Evolutionary conservation across 495 filamentous ascomycete species (phyloP), one percentile per base, ranked within the genome.

Genomic region (Penicillium steckii): DNA sequence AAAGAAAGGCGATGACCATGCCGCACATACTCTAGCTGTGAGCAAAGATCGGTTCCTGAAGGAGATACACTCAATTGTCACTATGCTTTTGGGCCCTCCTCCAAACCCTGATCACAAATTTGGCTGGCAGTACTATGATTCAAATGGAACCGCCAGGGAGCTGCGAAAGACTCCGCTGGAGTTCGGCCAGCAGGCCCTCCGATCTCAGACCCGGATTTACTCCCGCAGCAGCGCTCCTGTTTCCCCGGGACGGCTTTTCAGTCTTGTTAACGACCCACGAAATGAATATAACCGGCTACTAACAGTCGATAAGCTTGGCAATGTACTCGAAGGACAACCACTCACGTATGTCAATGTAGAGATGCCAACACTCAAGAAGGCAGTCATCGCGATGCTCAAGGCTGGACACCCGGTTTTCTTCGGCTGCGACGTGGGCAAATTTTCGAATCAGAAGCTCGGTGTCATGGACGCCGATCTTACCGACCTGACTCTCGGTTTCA

Each of bases 381-480:
- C 87, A 3, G 85, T 83, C 58, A 83, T 94, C 32, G 70, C 80
- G 1, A 93, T 91, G 87, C 80, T 96, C 15, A 74, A 82, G 56
- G 79, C 81, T 2, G 87, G 88, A 22, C 65, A 87, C 8, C 90
- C 91, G 15, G 79, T 94, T 43, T 96, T 96, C 77, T 96, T 95
- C 68, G 90, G 90, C 40, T 86, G 79, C 33, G 90, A 96, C 58
- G 90, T 94, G 1, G 90, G 90, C 30, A 91, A 94, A 66, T 91
- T 84, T 69, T 82, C 76, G 47, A 83, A 91, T 59, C 60, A 62
- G 0, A 48, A 52, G 2, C 73, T 68, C n/a, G 90, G 90, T 25
- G 81, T 94, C 60, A 87, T 95, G 85, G 90, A 94, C 64, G 71
- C 81, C 4, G 77, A 74, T 3, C 70, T 94, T 25, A 77, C 85